phyloP scores from a whole-genome alignment of 2,329 filamentous ascomycete species.

The Fusarium bactridioides region DNA sequence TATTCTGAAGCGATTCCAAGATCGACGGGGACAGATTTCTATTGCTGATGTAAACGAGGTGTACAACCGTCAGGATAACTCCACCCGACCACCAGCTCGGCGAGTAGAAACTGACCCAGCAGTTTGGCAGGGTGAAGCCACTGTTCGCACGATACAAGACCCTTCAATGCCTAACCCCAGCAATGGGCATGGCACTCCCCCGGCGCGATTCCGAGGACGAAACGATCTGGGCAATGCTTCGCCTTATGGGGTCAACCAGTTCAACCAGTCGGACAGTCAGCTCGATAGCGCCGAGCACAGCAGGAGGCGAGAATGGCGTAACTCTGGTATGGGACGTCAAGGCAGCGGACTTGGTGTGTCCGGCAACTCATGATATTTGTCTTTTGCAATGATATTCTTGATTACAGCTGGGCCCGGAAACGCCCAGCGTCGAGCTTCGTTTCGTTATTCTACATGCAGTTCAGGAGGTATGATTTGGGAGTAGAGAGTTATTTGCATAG shows the following conservation, averaged over 20 bases:
- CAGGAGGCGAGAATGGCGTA: conserved; percentile 64
- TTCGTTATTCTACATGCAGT: conserved; percentile 30
- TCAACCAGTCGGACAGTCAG: conserved; percentile 54
- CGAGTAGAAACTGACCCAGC: conserved; percentile 88
- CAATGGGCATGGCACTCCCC: conserved; percentile 56
- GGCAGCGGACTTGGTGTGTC: conserved; percentile 60
- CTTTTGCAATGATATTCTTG: conserved; percentile 25
- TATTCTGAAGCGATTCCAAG: conserved; percentile 91
- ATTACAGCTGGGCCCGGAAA: conserved; percentile 27
- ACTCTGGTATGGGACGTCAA: conserved; percentile 63
- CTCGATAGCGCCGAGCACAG: conserved; percentile 51
- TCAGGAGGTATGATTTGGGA: conserved; percentile 44
- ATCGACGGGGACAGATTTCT: conserved; percentile 70
- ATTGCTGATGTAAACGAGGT: conserved; percentile 66
- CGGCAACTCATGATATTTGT: conserved; percentile 48
- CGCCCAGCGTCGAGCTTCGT: conserved; percentile 22
- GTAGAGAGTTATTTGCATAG: conserved; percentile 50
- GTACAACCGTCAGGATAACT: conserved; percentile 65
- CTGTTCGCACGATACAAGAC: conserved; percentile 79
- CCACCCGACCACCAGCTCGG: conserved; percentile 61
- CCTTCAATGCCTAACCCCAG: conserved; percentile 53
- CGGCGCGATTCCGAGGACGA: conserved; percentile 57
- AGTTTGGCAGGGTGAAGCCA: conserved; percentile 83
- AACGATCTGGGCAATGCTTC: conserved; percentile 54
- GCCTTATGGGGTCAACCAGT: conserved; percentile 54